phyloP scores from a whole-genome alignment of 2,329 filamentous ascomycete species.

The Ilyonectria robusta region DNA sequence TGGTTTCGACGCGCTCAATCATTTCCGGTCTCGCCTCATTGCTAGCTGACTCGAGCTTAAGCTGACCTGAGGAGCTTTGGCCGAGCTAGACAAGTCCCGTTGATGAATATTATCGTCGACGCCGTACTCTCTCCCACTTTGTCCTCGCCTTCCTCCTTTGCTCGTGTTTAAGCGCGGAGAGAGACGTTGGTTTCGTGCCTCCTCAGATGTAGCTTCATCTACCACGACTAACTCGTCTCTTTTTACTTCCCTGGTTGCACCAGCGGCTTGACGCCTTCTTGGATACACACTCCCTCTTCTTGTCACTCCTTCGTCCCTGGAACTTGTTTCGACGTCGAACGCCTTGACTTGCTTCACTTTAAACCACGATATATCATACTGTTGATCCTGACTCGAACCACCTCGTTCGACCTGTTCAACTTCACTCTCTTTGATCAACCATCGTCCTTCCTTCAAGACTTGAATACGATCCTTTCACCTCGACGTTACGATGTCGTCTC shows the following conservation, averaged over 20 bases:
- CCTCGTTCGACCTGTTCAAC: constrained; percentile 40
- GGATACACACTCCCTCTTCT: constrained; percentile 28
- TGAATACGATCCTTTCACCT: constrained; percentile 1
- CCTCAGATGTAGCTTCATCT: constrained; percentile 24
- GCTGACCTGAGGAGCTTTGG: background rate
- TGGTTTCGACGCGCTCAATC: constrained; percentile 41
- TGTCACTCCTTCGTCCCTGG: constrained; percentile 33
- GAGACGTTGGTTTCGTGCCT: constrained; percentile 23
- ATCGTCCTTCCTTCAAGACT: constrained; percentile 26
- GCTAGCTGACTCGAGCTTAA: constrained; percentile 11
- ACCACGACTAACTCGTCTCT: constrained; percentile 19
- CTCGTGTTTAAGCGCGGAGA: constrained; percentile 15
- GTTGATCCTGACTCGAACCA: constrained; percentile 21
- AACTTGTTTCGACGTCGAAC: constrained; percentile 16
- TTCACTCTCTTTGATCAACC: constrained; percentile 38
- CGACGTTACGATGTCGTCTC: constrained; percentile 58
- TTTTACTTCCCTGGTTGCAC: constrained; percentile 34
- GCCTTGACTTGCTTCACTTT: constrained; percentile 26
- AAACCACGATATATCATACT: constrained; percentile 14
- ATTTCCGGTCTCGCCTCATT: constrained; percentile 25
- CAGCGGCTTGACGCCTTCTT: constrained; percentile 26
- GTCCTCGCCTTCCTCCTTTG: constrained; percentile 8
- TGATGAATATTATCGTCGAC: constrained; percentile 19
- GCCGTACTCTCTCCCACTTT: constrained; percentile 7
- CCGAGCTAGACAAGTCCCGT: constrained; percentile 12